A percentile compares a stretch with the other conserved stretches of the same genome.
phyloP scores from a whole-genome alignment of 495 filamentous ascomycete genomes.

The Aspergillus avenaceus region DNA sequence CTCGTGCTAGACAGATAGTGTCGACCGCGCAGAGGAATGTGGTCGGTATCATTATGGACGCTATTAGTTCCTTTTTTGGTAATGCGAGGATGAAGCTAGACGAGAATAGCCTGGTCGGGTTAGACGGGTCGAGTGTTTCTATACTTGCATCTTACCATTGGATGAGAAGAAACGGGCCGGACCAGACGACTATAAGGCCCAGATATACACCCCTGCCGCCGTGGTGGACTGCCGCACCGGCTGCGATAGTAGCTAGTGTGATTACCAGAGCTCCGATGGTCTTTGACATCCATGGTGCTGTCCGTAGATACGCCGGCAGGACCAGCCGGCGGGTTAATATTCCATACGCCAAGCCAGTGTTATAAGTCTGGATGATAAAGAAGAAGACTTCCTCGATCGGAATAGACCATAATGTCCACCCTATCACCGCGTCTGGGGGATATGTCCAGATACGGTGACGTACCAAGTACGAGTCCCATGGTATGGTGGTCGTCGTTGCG shows the following conservation, averaged over 20 bases:
- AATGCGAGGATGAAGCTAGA: slow-evolving; percentile 47
- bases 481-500: slow-evolving; percentile 57
- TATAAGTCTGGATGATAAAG: slow-evolving; percentile 73
- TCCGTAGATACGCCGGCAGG: slow-evolving; percentile 48
- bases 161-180: slow-evolving; percentile 54
- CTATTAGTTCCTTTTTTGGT: slow-evolving; percentile 43
- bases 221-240: neutral
- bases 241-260: neutral
- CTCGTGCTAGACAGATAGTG: slow-evolving; percentile 53
- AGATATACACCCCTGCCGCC: slow-evolving; percentile 53
- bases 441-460: slow-evolving; percentile 63
- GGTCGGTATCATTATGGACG: slow-evolving; percentile 57
- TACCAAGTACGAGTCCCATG: slow-evolving; percentile 71
- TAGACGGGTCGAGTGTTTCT: too few relatives aligned
- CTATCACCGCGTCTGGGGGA: slow-evolving; percentile 53
- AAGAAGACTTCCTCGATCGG: slow-evolving; percentile 69
- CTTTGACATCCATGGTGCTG: slow-evolving; percentile 4
- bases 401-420: slow-evolving; percentile 52
- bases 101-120: neutral
- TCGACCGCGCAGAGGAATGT: slow-evolving; percentile 66
- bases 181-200: slow-evolving; percentile 65
- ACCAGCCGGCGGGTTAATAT: slow-evolving; percentile 60
- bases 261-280: neutral
- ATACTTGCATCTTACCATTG: slow-evolving; percentile 48
- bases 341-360: slow-evolving; percentile 60